Percentiles rank a stretch among this genome's conserved stretches.
These are phyloP conservation scores for Cyanodermella asteris DNA, from an alignment of 2,329 filamentous ascomycete genomes.

Conservation along the genomic window DNA sequence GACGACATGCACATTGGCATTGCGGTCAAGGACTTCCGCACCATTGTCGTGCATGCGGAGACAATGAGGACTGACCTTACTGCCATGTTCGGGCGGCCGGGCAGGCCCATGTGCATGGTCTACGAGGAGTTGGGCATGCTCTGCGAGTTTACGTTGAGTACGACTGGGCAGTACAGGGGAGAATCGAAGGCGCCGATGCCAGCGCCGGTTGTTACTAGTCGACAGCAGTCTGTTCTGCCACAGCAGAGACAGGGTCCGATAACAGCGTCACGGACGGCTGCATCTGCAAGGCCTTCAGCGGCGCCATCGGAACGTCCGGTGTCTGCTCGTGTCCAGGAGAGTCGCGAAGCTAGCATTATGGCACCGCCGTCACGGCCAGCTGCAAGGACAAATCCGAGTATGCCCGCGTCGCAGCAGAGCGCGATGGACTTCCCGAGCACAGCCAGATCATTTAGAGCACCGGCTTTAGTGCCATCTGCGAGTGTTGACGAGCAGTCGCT, in stretches of 20 bases:
- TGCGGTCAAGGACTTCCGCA: conserved; percentile 43
- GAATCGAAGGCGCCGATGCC: conserved; percentile 16
- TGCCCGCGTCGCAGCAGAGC: conserved; percentile 13
- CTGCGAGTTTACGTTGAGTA: conserved; percentile 44
- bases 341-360: conserved; percentile 6
- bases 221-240: too few relatives aligned
- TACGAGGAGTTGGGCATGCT: conserved; percentile 33
- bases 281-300: conserved; percentile 16
- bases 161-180: conserved; percentile 30
- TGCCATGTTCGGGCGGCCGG: conserved; percentile 36
- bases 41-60: conserved; percentile 40
- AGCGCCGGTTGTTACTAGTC: conserved; percentile 2
- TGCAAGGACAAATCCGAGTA: too few relatives aligned
- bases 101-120: conserved; percentile 36
- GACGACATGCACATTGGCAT: conserved; percentile 39
- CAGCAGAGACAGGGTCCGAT: too few relatives aligned
- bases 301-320: conserved; percentile 2
- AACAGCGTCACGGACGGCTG: too few relatives aligned
- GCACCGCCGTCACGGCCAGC: conserved; percentile 14
- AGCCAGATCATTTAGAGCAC: conserved; percentile 8
- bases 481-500: conserved; percentile 33
- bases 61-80: conserved; percentile 31
- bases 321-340: neutral
- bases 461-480: conserved; percentile 16
- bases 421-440: conserved; percentile 8